A percentile compares a stretch with the other conserved stretches of the same genome.
Conservation (phyloP, 2,329 filamentous ascomycete species). For the Penicillium concentricum region DNA sequence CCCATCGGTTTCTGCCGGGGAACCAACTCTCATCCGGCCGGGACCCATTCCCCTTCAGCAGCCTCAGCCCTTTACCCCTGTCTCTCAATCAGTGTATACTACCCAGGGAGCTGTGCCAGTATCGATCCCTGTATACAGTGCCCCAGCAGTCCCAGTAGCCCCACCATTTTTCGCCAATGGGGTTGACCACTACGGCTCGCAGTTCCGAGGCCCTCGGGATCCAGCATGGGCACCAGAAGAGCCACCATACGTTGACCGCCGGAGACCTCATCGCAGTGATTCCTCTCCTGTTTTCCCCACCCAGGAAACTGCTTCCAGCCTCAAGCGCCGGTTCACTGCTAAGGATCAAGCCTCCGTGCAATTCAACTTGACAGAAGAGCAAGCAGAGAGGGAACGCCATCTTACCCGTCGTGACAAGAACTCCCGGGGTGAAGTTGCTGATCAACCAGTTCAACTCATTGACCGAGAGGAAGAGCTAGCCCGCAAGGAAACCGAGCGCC, state of each 20-base stretch:
- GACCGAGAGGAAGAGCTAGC: constrained; percentile 29
- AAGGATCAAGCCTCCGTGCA: constrained; percentile 52
- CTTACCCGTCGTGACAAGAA: constrained; percentile 26
- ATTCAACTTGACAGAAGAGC: constrained; percentile 59
- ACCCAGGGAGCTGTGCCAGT: constrained; percentile 36
- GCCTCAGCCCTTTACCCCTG: constrained; percentile 73
- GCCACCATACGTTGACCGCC: constrained; percentile 9
- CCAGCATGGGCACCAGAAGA: constrained; percentile 9
- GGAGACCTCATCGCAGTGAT: constrained; percentile 39
- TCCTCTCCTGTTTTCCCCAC: constrained; percentile 47
- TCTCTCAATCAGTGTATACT: constrained; percentile 67
- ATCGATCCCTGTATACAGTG: constrained; percentile 40
- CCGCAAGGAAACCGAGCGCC: constrained; percentile 17
- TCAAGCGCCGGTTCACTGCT: constrained; percentile 34
- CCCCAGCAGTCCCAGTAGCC: constrained; percentile 42
- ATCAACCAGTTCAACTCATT: constrained; percentile 28
- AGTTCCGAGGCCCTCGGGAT: constrained; percentile 14
- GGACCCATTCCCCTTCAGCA: constrained; percentile 74
- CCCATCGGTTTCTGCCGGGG: constrained; percentile 21
- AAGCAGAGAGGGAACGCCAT: constrained; percentile 50
- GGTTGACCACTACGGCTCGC: constrained; percentile 20
- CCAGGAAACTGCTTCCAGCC: constrained; percentile 24
- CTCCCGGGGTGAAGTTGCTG: constrained; percentile 21
- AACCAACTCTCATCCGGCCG: constrained; percentile 47
- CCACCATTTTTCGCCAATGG: constrained; percentile 41